Percentiles rank a stretch among this genome's conserved stretches.
These are phyloP conservation scores for Castanea mollissima DNA, from an alignment of 306 rosid genomes.

Conservation along the genomic window DNA sequence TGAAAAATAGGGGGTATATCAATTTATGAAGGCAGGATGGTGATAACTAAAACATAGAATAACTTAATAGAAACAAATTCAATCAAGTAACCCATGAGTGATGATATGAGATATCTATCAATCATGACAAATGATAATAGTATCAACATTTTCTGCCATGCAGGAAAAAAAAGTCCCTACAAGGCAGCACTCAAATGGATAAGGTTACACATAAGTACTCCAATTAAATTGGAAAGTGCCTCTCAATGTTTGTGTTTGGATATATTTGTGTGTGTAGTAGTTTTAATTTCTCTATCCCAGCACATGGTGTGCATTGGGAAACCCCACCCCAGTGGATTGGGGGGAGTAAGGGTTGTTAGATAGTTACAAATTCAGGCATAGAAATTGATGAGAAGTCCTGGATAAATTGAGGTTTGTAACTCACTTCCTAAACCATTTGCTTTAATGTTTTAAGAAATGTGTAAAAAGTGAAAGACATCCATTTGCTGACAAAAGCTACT, in stretches of 20 bases:
- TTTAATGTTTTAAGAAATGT: background rate
- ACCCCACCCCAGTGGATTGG: background rate
- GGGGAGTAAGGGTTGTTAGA: background rate
- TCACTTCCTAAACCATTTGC: background rate
- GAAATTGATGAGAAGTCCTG: background rate
- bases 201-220: background rate
- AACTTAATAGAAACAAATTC: background rate
- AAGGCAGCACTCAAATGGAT: too few relatives aligned
- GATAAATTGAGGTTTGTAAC: background rate
- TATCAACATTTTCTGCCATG: background rate
- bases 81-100: background rate
- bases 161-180: too few relatives aligned
- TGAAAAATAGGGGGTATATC: background rate
- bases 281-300: too few relatives aligned
- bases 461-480: background rate
- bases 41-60: slow-evolving; percentile 1
- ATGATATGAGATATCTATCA: background rate
- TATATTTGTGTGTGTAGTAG: too few relatives aligned
- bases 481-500: background rate
- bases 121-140: background rate
- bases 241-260: background rate
- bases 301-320: too few relatives aligned
- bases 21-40: background rate
- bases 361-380: background rate
- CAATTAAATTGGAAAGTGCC: background rate